Evolutionary conservation across 169 alveolate species (phyloP), one percentile per base, ranked within the genome.

Genomic region (Plasmodium cynomolgi): DNA sequence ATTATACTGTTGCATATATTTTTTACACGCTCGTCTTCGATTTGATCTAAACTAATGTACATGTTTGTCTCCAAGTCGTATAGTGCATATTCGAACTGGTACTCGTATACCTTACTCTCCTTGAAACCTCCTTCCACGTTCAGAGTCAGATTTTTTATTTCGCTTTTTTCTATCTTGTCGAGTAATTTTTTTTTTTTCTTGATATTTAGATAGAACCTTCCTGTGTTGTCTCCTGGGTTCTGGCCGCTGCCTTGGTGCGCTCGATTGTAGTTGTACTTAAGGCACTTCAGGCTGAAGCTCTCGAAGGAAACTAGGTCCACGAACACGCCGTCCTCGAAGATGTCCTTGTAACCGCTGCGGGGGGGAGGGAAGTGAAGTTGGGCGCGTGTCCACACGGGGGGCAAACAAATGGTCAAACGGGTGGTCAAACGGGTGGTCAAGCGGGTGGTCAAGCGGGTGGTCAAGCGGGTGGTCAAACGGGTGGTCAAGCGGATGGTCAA

Each of bases 41-140:
- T 37, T 1, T 85, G 39, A n/a, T 77, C 85, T 85, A 85, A 54
- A 13, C 29, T 23, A 50, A 85, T 85, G 29, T 85, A 85, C 9
- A 34, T 20, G 17, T 37, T 9, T 11, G 86, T 74, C 29, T 85
- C 81, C 20, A 85, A 31, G 41, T 85, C 93, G 44, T 85, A 85
- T 13, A 85, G 20, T n/a, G 56, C 34, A 85, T 85, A 85, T 11
- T 75, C 73, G 23, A 2, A 74, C n/a, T 75, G 68, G 44, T 85
- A 85, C 41, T 85, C 86, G 44, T 85, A 85, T 20, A 85, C 84
- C 41, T 74, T 85, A 0, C 68, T 85, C 9, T 77, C 85, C 20
- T 75, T 85, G 81, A 85, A 85, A 1, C 93, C 93, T n/a, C 93
- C 93, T 77, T 85, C 85, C 23, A 79, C 68, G 29, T 85, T 85